Evolutionary conservation across 2,329 filamentous ascomycete species (phyloP).

Genomic region (Penicillium sp.): DNA sequence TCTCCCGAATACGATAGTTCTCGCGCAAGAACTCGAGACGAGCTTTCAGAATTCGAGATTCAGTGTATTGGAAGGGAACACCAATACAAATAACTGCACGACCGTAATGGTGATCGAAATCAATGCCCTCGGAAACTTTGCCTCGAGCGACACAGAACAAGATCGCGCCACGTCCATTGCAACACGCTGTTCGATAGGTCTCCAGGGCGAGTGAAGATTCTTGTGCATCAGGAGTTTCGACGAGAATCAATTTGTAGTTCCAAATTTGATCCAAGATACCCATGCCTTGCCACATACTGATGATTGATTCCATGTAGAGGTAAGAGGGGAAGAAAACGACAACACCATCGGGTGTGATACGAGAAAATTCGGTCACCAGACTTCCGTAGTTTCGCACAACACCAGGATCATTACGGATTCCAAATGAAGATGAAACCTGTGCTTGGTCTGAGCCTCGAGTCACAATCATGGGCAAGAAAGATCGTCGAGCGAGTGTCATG

Average conservation of each 20-base stretch:
- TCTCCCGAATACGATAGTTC: constrained; percentile 93
- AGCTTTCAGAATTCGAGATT: constrained; percentile 93
- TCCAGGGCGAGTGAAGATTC: constrained; percentile 94
- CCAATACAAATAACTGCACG: constrained; percentile 94
- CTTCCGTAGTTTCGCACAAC: constrained; percentile 98
- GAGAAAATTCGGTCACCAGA: constrained; percentile 89
- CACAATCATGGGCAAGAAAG: constrained; percentile 98
- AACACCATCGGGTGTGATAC: constrained; percentile 92
- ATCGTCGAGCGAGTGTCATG: constrained; percentile 90
- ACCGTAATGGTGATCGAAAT: constrained; percentile 98
- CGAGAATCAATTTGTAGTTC: constrained; percentile 98
- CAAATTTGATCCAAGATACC: constrained; percentile 95
- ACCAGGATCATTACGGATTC: constrained; percentile 90
- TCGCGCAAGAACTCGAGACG: constrained; percentile 94
- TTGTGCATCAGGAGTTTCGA: constrained; percentile 95
- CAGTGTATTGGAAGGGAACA: constrained; percentile 97
- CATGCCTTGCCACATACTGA: constrained; percentile 99
- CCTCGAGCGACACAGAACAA: constrained; percentile 92
- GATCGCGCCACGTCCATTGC: constrained; percentile 91
- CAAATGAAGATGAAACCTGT: constrained; percentile 87
- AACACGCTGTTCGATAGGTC: constrained; percentile 95
- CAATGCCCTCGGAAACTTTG: constrained; percentile 96
- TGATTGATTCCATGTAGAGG: constrained; percentile 98
- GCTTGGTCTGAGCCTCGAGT: constrained; percentile 93
- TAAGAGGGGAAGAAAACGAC: constrained; percentile 99